A percentile compares a stretch with the other conserved stretches of the same genome.
Conservation (phyloP, 768 basidiomycete genomes). For the Panaeolus papilionaceus region DNA sequence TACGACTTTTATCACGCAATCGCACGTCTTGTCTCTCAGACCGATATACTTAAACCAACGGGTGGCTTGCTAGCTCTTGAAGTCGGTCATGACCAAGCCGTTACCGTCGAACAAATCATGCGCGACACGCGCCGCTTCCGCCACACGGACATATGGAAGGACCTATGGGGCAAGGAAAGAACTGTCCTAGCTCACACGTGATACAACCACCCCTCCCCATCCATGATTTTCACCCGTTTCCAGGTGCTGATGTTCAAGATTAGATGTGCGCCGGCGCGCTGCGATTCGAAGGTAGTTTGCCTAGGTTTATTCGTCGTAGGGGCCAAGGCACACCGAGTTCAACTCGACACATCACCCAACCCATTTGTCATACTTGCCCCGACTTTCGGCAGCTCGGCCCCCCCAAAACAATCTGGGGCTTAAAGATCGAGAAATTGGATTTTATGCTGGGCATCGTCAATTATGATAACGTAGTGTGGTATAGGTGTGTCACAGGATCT, state of each 20-base stretch:
- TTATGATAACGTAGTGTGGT: constrained; percentile 4
- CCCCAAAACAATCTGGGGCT: constrained; percentile 1
- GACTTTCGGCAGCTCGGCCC: constrained; percentile 9
- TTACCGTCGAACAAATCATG: constrained; percentile 65
- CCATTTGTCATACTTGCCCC: constrained; percentile 13
- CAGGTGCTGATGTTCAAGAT: constrained; percentile 24
- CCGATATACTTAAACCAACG: constrained; percentile 55
- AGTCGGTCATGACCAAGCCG: constrained; percentile 77
- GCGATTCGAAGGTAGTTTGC: neutral
- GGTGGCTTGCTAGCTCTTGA: constrained; percentile 74
- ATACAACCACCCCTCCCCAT: constrained; percentile 26
- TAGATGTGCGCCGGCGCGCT: constrained; percentile 9
- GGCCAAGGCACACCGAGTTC: neutral
- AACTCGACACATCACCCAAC: neutral
- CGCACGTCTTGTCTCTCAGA: constrained; percentile 57
- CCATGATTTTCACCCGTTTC: neutral
- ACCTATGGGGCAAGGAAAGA: constrained; percentile 80
- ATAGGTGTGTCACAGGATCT: constrained; percentile 9
- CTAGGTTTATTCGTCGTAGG: neutral
- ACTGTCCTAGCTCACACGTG: constrained; percentile 65
- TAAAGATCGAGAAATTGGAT: neutral
- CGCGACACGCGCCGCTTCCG: constrained; percentile 48
- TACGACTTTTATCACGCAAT: constrained; percentile 78
- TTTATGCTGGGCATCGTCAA: constrained; percentile 6
- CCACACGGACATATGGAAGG: constrained; percentile 73